Base-by-base conservation (phyloP, 345 rosid species). In the Eucalyptus tenuipes region DNA sequence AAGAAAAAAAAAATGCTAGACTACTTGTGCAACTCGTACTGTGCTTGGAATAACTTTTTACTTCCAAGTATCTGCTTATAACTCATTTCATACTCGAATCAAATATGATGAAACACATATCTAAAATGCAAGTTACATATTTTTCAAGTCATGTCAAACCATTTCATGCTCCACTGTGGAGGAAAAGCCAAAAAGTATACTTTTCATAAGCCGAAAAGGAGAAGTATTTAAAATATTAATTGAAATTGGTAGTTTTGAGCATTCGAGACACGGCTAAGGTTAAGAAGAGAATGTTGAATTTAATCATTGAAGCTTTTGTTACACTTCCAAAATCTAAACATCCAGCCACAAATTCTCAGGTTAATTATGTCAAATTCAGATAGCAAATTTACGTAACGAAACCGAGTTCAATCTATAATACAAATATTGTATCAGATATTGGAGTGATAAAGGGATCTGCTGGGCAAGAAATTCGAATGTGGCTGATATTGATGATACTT, bases 381-480 rank as follows among this genome's bases (percentile, higher is more conserved):
- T 59, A 59, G 42, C 64, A 57, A 57, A 59, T 87, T 71, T 7
- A 31, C 7, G 16, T 47, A 47, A 71, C 22, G 15, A 55, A 86
- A 89, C 68, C 14, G 31, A 25, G 31, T 59, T 64, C 18, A 64
- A n/a, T 64, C 71, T 64, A 7, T 64, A 64, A 29, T 10, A 66
- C 75, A n/a, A n/a, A n/a, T n/a, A 88, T 86, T 59, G 33, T 13
- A 61, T 88, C 94, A 97, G 99, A 91, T 93, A 96, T 87, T 98
- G 99, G 99, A 93, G 93, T 24, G 94, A 95, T 53, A 89, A 94
- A 25, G 99, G 99, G 25, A 97, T 98, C 52, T 95, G 95, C 88
- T 98, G 99, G 99, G 99, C 99, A 25, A 95, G 99, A 89, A 94
- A 96, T 87, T 91, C 99, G 11, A 75, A 71, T 61, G 94, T 98